Evolutionary conservation across 805 yeast genomes (phyloP).

Genomic region (Maudiozyma bulderi): DNA sequence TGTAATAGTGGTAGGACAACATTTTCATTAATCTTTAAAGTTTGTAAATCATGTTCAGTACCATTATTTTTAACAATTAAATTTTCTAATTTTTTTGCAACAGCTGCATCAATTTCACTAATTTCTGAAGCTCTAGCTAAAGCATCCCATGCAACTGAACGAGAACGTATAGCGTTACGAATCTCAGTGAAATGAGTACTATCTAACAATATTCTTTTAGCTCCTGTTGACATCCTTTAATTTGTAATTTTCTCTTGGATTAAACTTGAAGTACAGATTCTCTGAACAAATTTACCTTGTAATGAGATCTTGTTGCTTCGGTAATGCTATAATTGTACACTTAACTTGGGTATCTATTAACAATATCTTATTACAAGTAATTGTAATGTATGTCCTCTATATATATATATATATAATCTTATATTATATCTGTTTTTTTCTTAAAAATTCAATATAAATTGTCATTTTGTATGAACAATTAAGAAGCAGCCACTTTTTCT

Average conservation of each 20-base stretch:
- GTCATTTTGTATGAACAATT: too few species aligned
- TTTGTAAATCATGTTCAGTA: constrained; percentile 20
- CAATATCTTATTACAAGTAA: too few species aligned
- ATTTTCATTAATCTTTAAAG: constrained; percentile 9
- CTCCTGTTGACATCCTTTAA: not conserved
- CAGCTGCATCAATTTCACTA: constrained; percentile 56
- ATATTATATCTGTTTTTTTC: not conserved
- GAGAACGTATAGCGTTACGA: constrained; percentile 57
- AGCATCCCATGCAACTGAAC: constrained; percentile 90
- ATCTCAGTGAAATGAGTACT: constrained; percentile 59
- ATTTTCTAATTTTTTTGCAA: constrained; percentile 25
- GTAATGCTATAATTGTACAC: too few species aligned
- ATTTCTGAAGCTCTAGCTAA: constrained; percentile 65
- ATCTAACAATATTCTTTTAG: constrained; percentile 36
- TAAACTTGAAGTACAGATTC: not conserved
- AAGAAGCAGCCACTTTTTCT: too few species aligned
- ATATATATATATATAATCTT: not conserved
- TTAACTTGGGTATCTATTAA: too few species aligned
- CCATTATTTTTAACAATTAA: constrained; percentile 27
- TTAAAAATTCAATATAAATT: not conserved
- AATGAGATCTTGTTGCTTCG: not conserved
- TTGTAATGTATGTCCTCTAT: not conserved
- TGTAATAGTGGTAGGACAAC: constrained; percentile 19
- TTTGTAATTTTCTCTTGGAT: not conserved
- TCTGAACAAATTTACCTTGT: not conserved